Evolutionary conservation across 2,329 filamentous ascomycete species (phyloP), one percentile per base, ranked within the genome.

Genomic region (Colletotrichum lupini): DNA sequence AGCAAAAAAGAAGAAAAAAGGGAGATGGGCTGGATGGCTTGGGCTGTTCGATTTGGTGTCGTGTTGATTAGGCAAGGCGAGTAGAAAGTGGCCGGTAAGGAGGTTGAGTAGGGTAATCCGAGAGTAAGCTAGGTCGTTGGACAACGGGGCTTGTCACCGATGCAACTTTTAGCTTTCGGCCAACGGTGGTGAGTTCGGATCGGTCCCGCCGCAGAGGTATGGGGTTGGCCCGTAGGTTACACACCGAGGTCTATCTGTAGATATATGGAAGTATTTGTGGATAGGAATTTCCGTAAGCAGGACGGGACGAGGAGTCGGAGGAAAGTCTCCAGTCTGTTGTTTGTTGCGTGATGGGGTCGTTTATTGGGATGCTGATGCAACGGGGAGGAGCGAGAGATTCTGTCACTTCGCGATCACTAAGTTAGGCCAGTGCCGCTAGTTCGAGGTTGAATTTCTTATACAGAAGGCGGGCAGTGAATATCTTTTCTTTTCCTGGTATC

Each of bases 171-270:
- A 42, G 30, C 28, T 55, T 65, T 70, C 62, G 61, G 67, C 53
- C 67, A 70, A 56, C 61, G 60, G 67, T 60, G 67, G 68, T 70
- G 68, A 67, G 68, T 67, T 70, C 68, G 68, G 67, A 65, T 64
- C 60, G 52, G 60, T 69, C 52, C 67, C 67, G 60, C 60, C n/a
- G 52, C 52, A 56, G 62, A 37, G 24, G 22, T 28, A 46, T n/a
- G 37, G 30, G 46, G 11, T 49, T 49, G n/a, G 60, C 42, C 60
- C 19, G 42, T 9, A 28, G 30, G 16, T 19, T 35, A 24, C 35
- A 46, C 42, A 28, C 32, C 24, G 35, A 19, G 37, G 35, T 37
- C 32, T 26, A 12, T 19, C 32, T 42, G n/a, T 19, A 26, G 14
- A 24, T 28, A n/a, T 24, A 19, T 61, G 22, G 32, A 24, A 24